phyloP scores from a whole-genome alignment of 1,284 basidiomycete species.

The Puccinia brachypodii region DNA sequence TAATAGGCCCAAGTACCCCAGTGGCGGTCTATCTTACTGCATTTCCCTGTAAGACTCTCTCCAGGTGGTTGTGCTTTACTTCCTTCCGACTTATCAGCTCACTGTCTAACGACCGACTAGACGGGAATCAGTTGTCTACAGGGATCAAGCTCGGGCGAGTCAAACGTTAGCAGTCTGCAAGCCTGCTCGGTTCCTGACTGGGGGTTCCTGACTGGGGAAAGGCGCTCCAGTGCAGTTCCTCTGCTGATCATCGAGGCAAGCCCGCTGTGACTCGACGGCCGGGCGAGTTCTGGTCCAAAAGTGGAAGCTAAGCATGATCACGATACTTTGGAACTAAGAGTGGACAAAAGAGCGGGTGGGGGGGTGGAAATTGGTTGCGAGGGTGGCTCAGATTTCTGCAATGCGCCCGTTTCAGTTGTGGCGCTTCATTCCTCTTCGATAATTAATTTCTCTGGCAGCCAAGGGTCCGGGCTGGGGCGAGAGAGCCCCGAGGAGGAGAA shows the following conservation, averaged over 20 bases:
- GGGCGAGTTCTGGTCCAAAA: constrained; percentile 1
- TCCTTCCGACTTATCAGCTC: neutral
- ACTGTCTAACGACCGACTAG: neutral
- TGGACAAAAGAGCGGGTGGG: neutral
- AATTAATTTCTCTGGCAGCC: neutral
- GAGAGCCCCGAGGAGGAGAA: constrained; percentile 5
- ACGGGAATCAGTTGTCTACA: neutral
- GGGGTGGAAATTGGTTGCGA: neutral
- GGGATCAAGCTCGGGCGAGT: constrained; percentile 2
- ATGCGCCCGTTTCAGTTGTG: neutral
- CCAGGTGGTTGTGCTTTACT: neutral
- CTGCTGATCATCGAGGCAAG: neutral
- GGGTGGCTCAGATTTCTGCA: neutral
- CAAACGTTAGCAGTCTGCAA: neutral
- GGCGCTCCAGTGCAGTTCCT: neutral
- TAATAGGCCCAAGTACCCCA: neutral
- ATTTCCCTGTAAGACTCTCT: neutral
- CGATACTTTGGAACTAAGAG: neutral
- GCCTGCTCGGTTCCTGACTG: neutral
- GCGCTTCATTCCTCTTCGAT: neutral
- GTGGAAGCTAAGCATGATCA: neutral
- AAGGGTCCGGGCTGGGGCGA: neutral
- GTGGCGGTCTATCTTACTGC: neutral
- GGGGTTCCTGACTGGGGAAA: neutral
- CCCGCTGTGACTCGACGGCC: neutral